Evolutionary conservation across 2,329 filamentous ascomycete species (phyloP), one percentile per base, ranked within the genome.

Genomic region (Pyricularia sp.): DNA sequence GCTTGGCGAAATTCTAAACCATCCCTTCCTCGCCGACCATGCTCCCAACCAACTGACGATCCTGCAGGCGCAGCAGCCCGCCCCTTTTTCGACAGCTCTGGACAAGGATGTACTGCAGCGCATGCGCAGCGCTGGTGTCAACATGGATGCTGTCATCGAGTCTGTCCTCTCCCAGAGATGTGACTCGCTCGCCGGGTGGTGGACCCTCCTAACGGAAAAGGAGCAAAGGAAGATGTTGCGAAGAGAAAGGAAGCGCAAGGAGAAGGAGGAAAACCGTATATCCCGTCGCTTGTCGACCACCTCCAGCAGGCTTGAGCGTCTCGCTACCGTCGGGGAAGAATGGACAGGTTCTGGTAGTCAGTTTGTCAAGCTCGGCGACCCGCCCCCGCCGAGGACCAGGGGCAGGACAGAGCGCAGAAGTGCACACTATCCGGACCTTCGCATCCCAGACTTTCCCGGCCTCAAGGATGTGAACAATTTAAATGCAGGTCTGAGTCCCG

Each of bases 81-180:
- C 91, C 0, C 90, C 92, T 0, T 99, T 99, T 71, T 86, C 90
- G 1, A 97, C 93, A 0, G 78, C 87, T 1, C 72, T 97, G 33
- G 94, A 99, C 73, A 96, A 94, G 74, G 91, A 96, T 61, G 96
- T 92, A 0, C 76, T 99, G 30, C 88, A 96, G 68, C 85, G 94
- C 28, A 97, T 99, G 93, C 88, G 90, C 66, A 90, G 89, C 69
- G 92, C 94, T 5, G 94, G 94, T 0, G 92, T 97, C 28, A 90
- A 97, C 71, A 94, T 96, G 66, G 94, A 99, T 73, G 84, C 89
- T 67, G 91, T 99, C 8, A 93, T 97, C 68, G 93, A 97, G 73
- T 96, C 94, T 70, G 94, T 99, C 3, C 76, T 96, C 44, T 86
- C 92, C 4, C 91, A 96, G 73, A 84, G 91, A 68, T 97, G 94